A percentile compares a stretch with the other conserved stretches of the same genome.
These are phyloP conservation scores for Aspergillus ochraceoroseus DNA, from an alignment of 2,329 filamentous ascomycete genomes.

Conservation along the genomic window DNA sequence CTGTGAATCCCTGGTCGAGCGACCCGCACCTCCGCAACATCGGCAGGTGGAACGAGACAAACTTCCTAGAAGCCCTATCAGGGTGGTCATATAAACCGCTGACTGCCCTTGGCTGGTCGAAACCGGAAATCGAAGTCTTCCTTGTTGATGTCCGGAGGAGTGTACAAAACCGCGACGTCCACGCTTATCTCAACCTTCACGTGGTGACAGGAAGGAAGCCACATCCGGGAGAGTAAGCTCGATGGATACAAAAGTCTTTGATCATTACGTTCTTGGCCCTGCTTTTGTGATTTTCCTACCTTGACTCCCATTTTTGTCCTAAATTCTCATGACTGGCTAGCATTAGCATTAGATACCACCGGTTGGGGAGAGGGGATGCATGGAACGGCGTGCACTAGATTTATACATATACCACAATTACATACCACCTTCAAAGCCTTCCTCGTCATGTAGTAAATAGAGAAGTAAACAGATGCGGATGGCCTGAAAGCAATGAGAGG, in stretches of 20 bases:
- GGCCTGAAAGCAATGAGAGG: too few species aligned
- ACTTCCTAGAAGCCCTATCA: conserved; percentile 43
- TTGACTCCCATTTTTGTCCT: conserved; percentile 1
- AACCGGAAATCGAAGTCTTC: conserved; percentile 46
- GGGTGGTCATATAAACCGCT: conserved; percentile 46
- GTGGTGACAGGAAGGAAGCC: conserved; percentile 39
- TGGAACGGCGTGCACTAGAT: conserved; percentile 21
- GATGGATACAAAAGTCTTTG: conserved; percentile 8
- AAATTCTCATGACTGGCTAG: background rate
- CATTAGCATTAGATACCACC: background rate
- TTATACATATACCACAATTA: background rate
- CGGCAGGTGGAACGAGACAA: conserved; percentile 48
- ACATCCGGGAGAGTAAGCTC: conserved; percentile 18
- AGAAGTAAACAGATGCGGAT: too few species aligned
- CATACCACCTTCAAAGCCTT: too few species aligned
- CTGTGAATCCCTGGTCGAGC: conserved; percentile 50
- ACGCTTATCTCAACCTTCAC: conserved; percentile 41
- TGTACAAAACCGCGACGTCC: conserved; percentile 39
- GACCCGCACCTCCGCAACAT: conserved; percentile 47
- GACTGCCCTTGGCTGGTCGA: conserved; percentile 41
- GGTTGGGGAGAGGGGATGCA: background rate
- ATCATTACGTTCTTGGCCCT: too few species aligned
- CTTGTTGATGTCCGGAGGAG: conserved; percentile 43
- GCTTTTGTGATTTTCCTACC: background rate
- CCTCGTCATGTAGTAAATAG: too few species aligned